phyloP scores from a whole-genome alignment of 805 yeast genomes.

The Saccharomycopsis schoenii region DNA sequence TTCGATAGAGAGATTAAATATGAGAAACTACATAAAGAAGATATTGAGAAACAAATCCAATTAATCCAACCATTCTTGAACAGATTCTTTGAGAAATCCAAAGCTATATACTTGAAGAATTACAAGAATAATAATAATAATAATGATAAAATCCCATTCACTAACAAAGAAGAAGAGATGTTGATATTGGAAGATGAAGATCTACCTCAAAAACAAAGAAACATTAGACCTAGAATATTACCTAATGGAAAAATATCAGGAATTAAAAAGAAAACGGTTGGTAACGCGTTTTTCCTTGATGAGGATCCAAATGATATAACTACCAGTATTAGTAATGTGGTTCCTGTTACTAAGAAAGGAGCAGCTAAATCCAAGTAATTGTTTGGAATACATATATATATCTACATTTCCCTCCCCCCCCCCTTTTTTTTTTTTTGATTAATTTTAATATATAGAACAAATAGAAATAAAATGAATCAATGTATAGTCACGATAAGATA shows the following conservation, averaged over 20 bases:
- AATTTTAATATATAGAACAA: too few species aligned
- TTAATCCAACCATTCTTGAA: conserved; percentile 46
- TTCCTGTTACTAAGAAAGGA: not conserved
- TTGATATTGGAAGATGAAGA: conserved; percentile 71
- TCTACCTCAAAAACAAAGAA: conserved; percentile 67
- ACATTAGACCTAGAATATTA: conserved; percentile 70
- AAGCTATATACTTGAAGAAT: conserved; percentile 32
- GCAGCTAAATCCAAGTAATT: not conserved
- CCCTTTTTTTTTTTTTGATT: too few species aligned
- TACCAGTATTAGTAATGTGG: not conserved
- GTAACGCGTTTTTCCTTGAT: conserved; percentile 44
- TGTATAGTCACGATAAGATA: too few species aligned
- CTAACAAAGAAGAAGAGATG: conserved; percentile 19
- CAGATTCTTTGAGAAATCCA: conserved; percentile 33
- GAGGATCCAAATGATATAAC: conserved; percentile 20
- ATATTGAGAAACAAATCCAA: conserved; percentile 45
- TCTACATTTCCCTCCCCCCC: too few species aligned
- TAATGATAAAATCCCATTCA: conserved; percentile 28
- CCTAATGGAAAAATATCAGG: conserved; percentile 80
- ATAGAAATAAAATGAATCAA: too few species aligned
- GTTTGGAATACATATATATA: too few species aligned
- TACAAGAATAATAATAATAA: conserved; percentile 29
- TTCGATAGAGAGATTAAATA: conserved; percentile 43
- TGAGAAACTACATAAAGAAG: conserved; percentile 41
- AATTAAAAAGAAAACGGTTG: conserved; percentile 52